Base-by-base conservation (phyloP, 208 protist species). In the Naegleria fowleri region DNA sequence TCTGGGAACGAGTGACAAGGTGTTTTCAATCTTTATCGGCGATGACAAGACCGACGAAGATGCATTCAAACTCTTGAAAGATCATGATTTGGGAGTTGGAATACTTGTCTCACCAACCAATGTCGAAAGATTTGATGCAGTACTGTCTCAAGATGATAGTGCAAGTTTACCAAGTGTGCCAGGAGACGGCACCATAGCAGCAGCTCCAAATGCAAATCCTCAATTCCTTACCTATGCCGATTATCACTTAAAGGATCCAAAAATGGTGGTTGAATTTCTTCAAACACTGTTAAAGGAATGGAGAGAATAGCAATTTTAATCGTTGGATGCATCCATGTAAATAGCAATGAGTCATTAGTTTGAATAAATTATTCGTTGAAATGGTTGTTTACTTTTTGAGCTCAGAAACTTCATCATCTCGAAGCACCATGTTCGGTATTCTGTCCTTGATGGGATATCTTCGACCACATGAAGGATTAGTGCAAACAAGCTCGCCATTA, bases 41-140 rank as follows among this genome's bases (percentile, higher is more conserved):
- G 89, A 91, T 83, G 89, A 91, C 55, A 86, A 67, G n/a, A 91
- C 89, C 16, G 89, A 91, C 40, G 89, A 91, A 40, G 89, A 91
- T 91, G 89, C 55, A 36, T 91, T 91, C 29, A 38, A 59, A 29
- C 0, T 5, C 11, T 91, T 91, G 29, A 41, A 19, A 13, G 48
- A 89, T 9, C 13, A 16, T 39, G 7, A 40, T 83, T 43, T 86
- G 0, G 89, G 89, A n/a, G 13, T 87, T 36, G 89, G 89, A 11
- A 43, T 91, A 5, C 59, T 91, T 5, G 89, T 91, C 7, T 41
- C 40, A 9, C 15, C 29, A 6, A 13, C 39, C 39, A 22, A 43
- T 11, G 83, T 43, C 0, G 83, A 86, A 86, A 43, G 83, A 43
- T 13, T 75, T 75, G 13, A 75, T 22, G 43, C 43, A 9, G 43